Base-by-base conservation (phyloP, 208 protist genomes). In the Leishmania lainsoni region DNA sequence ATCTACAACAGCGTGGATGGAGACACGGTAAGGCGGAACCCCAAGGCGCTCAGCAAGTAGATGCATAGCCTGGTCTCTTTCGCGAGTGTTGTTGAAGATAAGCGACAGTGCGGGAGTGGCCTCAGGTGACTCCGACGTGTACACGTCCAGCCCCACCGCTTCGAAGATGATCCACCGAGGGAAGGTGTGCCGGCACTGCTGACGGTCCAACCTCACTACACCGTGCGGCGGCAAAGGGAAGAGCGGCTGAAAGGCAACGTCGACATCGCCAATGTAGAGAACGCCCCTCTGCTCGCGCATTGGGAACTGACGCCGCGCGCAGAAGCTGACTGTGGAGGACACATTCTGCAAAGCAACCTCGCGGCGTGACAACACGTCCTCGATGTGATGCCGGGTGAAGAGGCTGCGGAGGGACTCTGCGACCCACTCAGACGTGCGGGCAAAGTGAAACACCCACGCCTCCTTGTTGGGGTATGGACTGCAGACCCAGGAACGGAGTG, bases 271-370 rank as follows among this genome's bases (percentile, higher is more conserved):
- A 42, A 90, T 76, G 74, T 78, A 71, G 52, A 92, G 78, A 35
- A 92, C 73, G 2, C 89, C 89, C 17, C 85, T 79, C 79, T 92
- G 87, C 76, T 91, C 85, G 1, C 89, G 89, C 66, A 92, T 83
- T 0, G 89, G 89, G 17, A 89, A 65, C 42, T 89, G 71, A 17
- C 89, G 89, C 26, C 78, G 78, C 22, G 72, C 85, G 12, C 81
- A 78, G 76, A 92, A 92, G 73, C 75, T 86, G 20, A 85, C 76
- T 16, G 42, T 3, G 1, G 81, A 49, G 39, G 76, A 61, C 2
- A 61, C 71, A 16, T 70, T 42, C 61, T 85, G 81, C 61, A 87
- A 59, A 3, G 71, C 65, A 22, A 75, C 45, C 52, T 88, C 84
- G 1, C 80, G 71, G 1, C 81, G 80, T 26, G 79, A 75, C 35